Evolutionary conservation across 805 yeast species (phyloP).

Genomic region (Zygosaccharomyces kombuchaensis): DNA sequence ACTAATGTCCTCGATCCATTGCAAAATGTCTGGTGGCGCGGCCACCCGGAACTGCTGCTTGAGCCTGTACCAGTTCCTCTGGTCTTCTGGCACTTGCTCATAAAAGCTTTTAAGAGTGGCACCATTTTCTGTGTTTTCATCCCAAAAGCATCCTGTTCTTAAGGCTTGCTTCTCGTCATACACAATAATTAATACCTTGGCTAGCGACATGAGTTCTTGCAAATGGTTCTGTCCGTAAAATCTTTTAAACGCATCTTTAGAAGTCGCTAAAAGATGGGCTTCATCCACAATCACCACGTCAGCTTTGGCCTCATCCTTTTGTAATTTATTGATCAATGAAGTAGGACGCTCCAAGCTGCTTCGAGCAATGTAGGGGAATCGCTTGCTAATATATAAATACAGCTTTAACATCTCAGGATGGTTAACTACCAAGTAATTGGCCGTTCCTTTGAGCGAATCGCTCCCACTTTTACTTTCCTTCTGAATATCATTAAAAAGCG

Average conservation of each 20-base stretch:
- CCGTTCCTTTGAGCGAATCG: slow-evolving; percentile 29
- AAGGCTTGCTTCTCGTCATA: slow-evolving; percentile 45
- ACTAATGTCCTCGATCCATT: slow-evolving; percentile 41
- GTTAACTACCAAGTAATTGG: slow-evolving; percentile 41
- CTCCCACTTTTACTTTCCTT: slow-evolving; percentile 5
- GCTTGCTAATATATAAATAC: slow-evolving; percentile 38
- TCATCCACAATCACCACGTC: slow-evolving; percentile 44
- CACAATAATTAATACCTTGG: slow-evolving; percentile 40
- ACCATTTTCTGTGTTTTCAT: slow-evolving; percentile 34
- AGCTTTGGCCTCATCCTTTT: slow-evolving; percentile 28
- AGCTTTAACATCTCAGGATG: slow-evolving; percentile 48
- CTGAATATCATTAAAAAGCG: slow-evolving; percentile 43
- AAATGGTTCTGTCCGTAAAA: slow-evolving; percentile 44
- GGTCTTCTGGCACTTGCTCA: slow-evolving; percentile 17
- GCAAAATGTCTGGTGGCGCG: slow-evolving; percentile 37
- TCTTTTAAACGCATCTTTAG: slow-evolving; percentile 43
- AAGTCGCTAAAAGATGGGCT: slow-evolving; percentile 42
- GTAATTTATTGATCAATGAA: slow-evolving; percentile 37
- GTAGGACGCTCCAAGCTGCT: slow-evolving; percentile 45
- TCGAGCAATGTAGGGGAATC: slow-evolving; percentile 37
- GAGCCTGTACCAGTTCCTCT: slow-evolving; percentile 31
- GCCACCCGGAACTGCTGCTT: slow-evolving; percentile 42
- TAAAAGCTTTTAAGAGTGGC: slow-evolving; percentile 32
- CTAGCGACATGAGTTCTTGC: slow-evolving; percentile 38
- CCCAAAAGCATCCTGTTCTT: slow-evolving; percentile 47